Evolutionary conservation across 345 rosid species (phyloP).

Genomic region (Adansonia digitata): DNA sequence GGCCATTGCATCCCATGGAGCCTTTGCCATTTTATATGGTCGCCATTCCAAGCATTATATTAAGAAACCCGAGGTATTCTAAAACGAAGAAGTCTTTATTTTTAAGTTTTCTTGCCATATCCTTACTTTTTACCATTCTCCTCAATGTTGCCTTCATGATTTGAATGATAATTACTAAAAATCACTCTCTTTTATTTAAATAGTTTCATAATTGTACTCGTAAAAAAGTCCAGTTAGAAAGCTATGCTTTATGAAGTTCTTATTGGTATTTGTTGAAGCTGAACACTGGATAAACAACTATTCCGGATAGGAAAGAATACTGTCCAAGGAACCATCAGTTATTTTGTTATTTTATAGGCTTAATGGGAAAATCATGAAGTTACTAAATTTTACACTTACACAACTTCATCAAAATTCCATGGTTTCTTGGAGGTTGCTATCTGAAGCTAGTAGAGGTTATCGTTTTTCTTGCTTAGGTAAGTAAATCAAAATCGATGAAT

Average conservation of each 20-base stretch:
- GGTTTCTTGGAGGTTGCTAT: constrained; percentile 4
- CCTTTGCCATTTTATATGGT: constrained; percentile 67
- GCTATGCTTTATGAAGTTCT: not conserved
- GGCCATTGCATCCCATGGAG: constrained; percentile 67
- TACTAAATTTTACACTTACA: not conserved
- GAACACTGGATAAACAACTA: not conserved
- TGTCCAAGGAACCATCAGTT: not conserved
- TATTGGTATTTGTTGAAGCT: not conserved
- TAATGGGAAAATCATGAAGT: not conserved
- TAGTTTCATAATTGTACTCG: not conserved
- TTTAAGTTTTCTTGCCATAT: not conserved
- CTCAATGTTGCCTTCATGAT: not conserved
- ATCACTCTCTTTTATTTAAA: not conserved
- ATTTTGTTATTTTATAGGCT: not conserved
- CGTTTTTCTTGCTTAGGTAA: not conserved
- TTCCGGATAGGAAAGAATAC: not conserved
- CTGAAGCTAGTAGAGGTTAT: constrained; percentile 6
- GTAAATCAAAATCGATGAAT: not conserved
- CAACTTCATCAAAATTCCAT: not conserved
- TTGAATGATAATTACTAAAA: not conserved
- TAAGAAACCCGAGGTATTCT: constrained; percentile 67
- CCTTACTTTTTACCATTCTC: not conserved
- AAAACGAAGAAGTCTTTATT: not conserved
- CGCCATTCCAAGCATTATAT: constrained; percentile 73
- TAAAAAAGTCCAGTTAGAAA: not conserved